phyloP scores from a whole-genome alignment of 495 filamentous ascomycete genomes.

The Delitschia confertaspora region DNA sequence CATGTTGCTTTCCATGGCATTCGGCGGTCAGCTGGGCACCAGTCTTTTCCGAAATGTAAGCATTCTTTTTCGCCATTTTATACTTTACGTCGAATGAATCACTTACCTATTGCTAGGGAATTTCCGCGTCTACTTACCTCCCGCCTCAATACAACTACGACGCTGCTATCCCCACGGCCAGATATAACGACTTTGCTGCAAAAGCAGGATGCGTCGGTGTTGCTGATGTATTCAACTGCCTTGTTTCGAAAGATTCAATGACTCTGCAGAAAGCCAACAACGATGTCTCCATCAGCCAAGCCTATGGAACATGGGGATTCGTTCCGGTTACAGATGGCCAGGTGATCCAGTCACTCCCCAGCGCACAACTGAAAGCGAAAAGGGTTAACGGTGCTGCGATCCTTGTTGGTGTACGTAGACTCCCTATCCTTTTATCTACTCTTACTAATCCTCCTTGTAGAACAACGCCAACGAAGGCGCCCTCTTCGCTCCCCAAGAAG shows the following conservation, averaged over 20 bases:
- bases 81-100: background rate
- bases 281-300: background rate
- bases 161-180: background rate
- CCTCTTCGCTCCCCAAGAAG: slow-evolving; percentile 6
- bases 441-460: background rate
- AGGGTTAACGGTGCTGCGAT: slow-evolving; percentile 7
- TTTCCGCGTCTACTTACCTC: slow-evolving; percentile 11
- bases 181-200: slow-evolving; percentile 6
- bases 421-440: background rate
- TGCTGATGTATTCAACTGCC: slow-evolving; percentile 6
- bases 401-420: slow-evolving; percentile 2
- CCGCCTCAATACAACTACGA: slow-evolving; percentile 9
- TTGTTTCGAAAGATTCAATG: background rate
- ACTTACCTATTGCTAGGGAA: slow-evolving; percentile 5
- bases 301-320: slow-evolving; percentile 4
- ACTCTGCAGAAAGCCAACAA: slow-evolving; percentile 5
- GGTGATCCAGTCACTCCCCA: slow-evolving; percentile 2
- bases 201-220: slow-evolving; percentile 2
- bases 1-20: slow-evolving; percentile 4
- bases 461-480: slow-evolving; percentile 18
- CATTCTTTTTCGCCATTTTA: no score
- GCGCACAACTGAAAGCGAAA: slow-evolving; percentile 1
- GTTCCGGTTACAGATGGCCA: slow-evolving; percentile 7
- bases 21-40: slow-evolving; percentile 2
- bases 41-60: slow-evolving; percentile 4